These are phyloP conservation scores for Pichia eremophila DNA, from an alignment of 805 yeast species.

Conservation along the genomic window DNA sequence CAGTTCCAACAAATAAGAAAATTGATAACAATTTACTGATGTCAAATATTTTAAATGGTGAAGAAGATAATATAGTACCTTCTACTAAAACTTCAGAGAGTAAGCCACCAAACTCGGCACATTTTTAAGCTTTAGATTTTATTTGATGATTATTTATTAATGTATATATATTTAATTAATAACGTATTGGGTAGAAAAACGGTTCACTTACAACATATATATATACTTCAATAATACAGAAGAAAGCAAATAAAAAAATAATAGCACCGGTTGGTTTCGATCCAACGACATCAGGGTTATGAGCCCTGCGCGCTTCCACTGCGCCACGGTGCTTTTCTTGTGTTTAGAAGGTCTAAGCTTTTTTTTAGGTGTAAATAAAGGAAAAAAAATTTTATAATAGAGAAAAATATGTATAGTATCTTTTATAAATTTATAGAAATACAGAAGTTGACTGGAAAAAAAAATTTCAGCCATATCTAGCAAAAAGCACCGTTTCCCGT, in stretches of 20 bases:
- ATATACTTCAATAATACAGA: not conserved
- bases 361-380: no score
- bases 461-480: no score
- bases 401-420: no score
- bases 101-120: slow-evolving; percentile 1
- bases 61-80: not conserved
- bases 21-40: not conserved
- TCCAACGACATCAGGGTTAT: slow-evolving; percentile 97
- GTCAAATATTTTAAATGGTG: not conserved
- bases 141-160: no score
- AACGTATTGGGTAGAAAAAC: no score
- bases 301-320: slow-evolving; percentile 99
- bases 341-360: no score
- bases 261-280: slow-evolving; percentile 94
- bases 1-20: not conserved
- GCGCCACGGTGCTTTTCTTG: slow-evolving; percentile 83
- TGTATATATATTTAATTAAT: no score
- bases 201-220: no score
- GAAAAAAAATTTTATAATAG: no score
- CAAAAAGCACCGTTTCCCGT: no score
- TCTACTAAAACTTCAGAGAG: not conserved
- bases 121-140: not conserved
- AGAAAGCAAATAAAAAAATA: slow-evolving; percentile 23
- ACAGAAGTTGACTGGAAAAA: no score
- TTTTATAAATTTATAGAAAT: no score